These are phyloP conservation scores for Hippophae gyantsensis DNA, from an alignment of 306 rosid genomes.

Conservation along the genomic window DNA sequence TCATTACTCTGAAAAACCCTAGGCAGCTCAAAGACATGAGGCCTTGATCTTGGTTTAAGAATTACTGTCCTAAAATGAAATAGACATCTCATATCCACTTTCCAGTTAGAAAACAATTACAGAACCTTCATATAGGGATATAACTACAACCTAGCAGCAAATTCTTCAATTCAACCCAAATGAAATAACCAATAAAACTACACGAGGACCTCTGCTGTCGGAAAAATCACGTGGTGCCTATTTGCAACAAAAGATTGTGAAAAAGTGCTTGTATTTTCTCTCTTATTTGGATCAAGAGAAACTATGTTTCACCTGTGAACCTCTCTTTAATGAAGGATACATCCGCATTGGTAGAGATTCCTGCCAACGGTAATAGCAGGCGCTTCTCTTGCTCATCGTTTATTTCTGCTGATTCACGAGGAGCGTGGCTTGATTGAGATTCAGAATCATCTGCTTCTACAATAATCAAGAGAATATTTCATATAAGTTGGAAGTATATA, in stretches of 20 bases:
- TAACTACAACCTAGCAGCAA: neutral
- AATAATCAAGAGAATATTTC: slow-evolving; percentile 15
- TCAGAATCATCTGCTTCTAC: slow-evolving; percentile 62
- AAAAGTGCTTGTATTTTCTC: neutral
- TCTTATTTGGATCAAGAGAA: neutral
- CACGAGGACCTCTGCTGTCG: neutral
- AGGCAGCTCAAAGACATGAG: too few relatives aligned
- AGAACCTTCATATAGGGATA: too few relatives aligned
- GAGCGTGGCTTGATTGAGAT: slow-evolving; percentile 39
- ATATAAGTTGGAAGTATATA: neutral
- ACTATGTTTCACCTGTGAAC: slow-evolving; percentile 24
- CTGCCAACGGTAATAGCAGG: slow-evolving; percentile 41
- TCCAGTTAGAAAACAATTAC: too few relatives aligned
- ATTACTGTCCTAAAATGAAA: too few relatives aligned
- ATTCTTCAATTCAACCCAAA: slow-evolving; percentile 1
- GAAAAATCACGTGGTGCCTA: neutral
- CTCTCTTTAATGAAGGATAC: slow-evolving; percentile 48
- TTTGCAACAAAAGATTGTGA: neutral
- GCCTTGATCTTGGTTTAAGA: too few relatives aligned
- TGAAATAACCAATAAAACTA: neutral
- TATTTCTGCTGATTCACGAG: slow-evolving; percentile 34
- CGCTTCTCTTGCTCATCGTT: slow-evolving; percentile 59
- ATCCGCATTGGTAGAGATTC: slow-evolving; percentile 29
- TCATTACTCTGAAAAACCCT: too few relatives aligned
- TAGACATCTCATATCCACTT: too few relatives aligned